These are phyloP conservation scores for Saccharomyces hybrid DNA, from an alignment of 1,139 yeast genomes.

Conservation along the genomic window DNA sequence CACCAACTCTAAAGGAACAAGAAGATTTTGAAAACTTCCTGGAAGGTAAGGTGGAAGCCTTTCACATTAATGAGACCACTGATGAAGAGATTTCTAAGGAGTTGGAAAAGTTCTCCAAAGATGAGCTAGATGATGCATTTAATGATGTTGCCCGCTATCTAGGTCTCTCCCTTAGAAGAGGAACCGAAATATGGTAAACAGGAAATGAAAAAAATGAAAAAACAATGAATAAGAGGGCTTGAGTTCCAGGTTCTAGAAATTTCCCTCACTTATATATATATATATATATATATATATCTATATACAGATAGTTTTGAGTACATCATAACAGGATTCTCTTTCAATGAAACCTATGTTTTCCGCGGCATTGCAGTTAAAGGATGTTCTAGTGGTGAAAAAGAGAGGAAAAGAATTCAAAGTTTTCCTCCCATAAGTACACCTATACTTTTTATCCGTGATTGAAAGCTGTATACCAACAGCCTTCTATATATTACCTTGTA, in stretches of 20 bases:
- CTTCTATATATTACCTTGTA: background rate
- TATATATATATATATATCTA: too few relatives aligned
- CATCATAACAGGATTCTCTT: too few relatives aligned
- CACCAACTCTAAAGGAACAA: conserved; percentile 43
- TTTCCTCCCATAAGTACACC: background rate
- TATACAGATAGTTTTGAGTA: background rate
- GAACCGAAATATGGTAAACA: conserved; percentile 50
- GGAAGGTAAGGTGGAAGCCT: conserved; percentile 38
- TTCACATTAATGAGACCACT: conserved; percentile 24
- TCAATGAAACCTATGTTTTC: background rate
- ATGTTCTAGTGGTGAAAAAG: background rate
- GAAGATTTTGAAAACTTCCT: conserved; percentile 41
- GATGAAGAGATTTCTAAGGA: conserved; percentile 26
- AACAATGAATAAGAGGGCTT: background rate
- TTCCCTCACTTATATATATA: background rate
- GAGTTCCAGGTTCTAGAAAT: background rate
- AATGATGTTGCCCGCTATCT: conserved; percentile 61
- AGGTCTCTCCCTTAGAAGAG: conserved; percentile 53
- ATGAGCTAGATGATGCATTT: conserved; percentile 44
- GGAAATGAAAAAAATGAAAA: background rate
- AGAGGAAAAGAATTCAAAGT: background rate
- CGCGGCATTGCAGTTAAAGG: background rate
- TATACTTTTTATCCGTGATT: background rate
- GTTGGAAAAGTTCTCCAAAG: conserved; percentile 36
- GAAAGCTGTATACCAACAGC: background rate